Base-by-base conservation (phyloP, 805 yeast genomes). In the Candida rishiriensis region DNA sequence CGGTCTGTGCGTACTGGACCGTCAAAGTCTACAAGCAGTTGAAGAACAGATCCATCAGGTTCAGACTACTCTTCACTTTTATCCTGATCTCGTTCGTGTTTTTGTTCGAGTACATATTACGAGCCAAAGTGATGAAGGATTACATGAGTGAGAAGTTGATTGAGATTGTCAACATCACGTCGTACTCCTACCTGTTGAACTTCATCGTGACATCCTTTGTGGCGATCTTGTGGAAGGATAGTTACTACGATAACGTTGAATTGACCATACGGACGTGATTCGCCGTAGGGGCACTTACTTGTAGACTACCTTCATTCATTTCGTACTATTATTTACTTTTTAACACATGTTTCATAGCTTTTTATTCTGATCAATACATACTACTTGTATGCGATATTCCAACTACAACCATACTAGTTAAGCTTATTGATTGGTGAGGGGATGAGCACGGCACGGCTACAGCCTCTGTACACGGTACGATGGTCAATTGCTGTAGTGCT, bases 151-250 rank as follows among this genome's bases (percentile, higher is more conserved):
- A 43, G 1, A 41, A 49, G 21, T 43, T 51, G 21, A 28, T 49
- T 15, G 50, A 48, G 8, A 49, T 58, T 30, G 62, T 53, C 12
- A 43, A 52, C 28, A 30, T 52, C 14, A 50, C 57, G 10, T 43
- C 59, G 2, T 50, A 51, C 38, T 53, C 63, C 3, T 59, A 60
- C 40, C 9, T 53, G 5, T 39, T 57, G 29, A 60, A 54, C 43
- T 54, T 51, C 26, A 18, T 52, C n/a, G 47, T 55, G 10, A 49
- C 59, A 3, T n/a, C 53, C 4, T 28, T 51, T 6, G 36, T 64
- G 6, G 50, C 59, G 3, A 39, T 46, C 12, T 29, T 63, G 6
- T 63, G 68, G 69, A 57, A 49, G 41, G 53, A 57, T 33, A 53
- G 49, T 34, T 44, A 42, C 16, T 41, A 52, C 29, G 59, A 60